Base-by-base conservation (phyloP, 2,329 filamentous ascomycete genomes). In the Diaporthe amygdali region DNA sequence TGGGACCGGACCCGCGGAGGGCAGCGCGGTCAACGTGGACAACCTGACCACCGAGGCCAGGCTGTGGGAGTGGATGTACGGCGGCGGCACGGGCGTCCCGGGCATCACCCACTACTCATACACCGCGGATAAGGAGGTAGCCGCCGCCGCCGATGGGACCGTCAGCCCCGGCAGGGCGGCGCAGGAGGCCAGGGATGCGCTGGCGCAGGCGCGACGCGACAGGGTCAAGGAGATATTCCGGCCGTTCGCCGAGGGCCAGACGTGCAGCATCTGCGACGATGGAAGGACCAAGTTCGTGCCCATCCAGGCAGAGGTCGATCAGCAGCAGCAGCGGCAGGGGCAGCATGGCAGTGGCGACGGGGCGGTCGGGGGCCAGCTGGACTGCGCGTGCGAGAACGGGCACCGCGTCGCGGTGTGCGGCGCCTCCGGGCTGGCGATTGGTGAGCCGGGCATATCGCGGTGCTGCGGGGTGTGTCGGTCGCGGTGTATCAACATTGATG, bases 21-120 rank as follows among this genome's bases (percentile, higher is more conserved):
- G 70, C 0, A 41, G 47, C 25, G 30, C n/a, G 54, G 49, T 67
- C 71, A 39, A 75, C 27, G 63, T 54, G 32, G 49, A 73, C 66
- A 76, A 74, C 2, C 78, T 87, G 25, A 87, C 86, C n/a, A 88
- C 88, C 2, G 89, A 91, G 76, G 88, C 84, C 0, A 80, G 81
- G 46, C 81, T 87, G 54, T 90, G 88, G 84, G 86, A 90, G 72
- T 89, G 86, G 84, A 88, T 90, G 85, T 90, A 90, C 74, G 88
- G 87, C 22, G 80, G 80, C n/a, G 86, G 86, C 0, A 79, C 82
- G 0, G 80, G 82, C 2, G 84, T 89, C 3, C 80, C 83, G 0
- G 86, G 84, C 5, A 80, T 84, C 27, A 79, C 80, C 20, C 59
- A 72, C 52, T 75, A 74, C 39, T 61, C 64, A 17, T 46, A 27